Percentiles rank a stretch among this genome's conserved stretches.
These are phyloP conservation scores for Sherardia arvensis DNA, from an alignment of 257 asterid species.

Conservation along the genomic window DNA sequence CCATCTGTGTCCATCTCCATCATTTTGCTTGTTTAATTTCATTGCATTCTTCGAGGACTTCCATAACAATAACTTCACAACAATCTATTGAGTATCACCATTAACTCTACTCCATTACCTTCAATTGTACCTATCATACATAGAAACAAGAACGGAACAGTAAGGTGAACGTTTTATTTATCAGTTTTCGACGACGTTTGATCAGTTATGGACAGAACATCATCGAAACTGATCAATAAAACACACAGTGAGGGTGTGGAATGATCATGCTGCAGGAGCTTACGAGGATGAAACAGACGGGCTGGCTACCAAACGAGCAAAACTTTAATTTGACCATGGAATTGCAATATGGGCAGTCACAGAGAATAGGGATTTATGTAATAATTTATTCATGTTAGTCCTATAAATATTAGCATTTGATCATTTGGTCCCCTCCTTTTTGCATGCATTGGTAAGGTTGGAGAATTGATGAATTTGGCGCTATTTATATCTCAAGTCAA, in stretches of 20 bases:
- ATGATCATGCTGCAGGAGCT: background rate
- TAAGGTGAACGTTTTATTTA: no score
- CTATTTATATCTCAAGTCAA: constrained; percentile 9
- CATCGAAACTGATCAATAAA: background rate
- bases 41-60: no score
- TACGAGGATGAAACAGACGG: background rate
- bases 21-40: no score
- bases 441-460: constrained; percentile 14
- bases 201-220: no score
- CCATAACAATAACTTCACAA: no score
- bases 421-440: constrained; percentile 8
- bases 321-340: constrained; percentile 2
- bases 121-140: no score
- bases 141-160: no score
- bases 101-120: no score
- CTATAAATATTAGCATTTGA: background rate
- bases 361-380: background rate
- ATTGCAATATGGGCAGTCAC: background rate
- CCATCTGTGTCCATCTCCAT: no score
- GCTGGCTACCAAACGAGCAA: background rate
- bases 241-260: constrained; percentile 7
- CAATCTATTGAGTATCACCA: no score
- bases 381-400: background rate
- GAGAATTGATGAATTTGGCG: background rate
- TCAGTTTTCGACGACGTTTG: no score